A percentile compares a stretch with the other conserved stretches of the same genome.
These are phyloP conservation scores for Monarda citriodora DNA, from an alignment of 305 asterid genomes.

Conservation along the genomic window DNA sequence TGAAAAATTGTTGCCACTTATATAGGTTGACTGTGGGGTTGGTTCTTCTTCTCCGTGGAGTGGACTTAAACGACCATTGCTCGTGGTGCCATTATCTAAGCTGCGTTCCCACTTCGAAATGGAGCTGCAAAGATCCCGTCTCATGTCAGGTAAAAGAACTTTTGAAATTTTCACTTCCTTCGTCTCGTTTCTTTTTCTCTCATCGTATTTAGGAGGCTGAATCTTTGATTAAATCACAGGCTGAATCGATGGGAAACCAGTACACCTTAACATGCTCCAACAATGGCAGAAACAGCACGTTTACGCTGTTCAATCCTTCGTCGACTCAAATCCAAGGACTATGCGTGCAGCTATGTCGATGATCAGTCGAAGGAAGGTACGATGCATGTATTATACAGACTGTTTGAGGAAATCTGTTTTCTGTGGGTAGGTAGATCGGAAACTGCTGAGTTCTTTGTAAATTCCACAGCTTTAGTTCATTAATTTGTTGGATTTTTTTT, in stretches of 20 bases:
- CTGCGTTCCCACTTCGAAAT: slow-evolving; percentile 56
- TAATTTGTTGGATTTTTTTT: slow-evolving; percentile 3
- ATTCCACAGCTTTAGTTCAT: neutral
- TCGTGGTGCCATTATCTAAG: slow-evolving; percentile 65
- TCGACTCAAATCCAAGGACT: slow-evolving; percentile 58
- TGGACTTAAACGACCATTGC: slow-evolving; percentile 50
- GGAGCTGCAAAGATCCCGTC: slow-evolving; percentile 49
- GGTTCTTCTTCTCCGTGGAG: slow-evolving; percentile 49
- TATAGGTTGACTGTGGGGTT: slow-evolving; percentile 40
- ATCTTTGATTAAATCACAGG: slow-evolving; percentile 18
- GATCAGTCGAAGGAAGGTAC: slow-evolving; percentile 20
- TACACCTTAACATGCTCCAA: slow-evolving; percentile 52
- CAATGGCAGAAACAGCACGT: slow-evolving; percentile 40
- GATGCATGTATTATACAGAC: slow-evolving; percentile 3
- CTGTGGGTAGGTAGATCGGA: slow-evolving; percentile 20
- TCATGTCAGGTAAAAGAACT: slow-evolving; percentile 39
- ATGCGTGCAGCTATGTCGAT: slow-evolving; percentile 72
- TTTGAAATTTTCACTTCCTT: neutral
- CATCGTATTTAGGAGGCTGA: neutral
- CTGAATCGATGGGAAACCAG: slow-evolving; percentile 37
- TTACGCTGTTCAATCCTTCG: slow-evolving; percentile 40
- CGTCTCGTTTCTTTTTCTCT: neutral
- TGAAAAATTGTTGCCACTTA: neutral
- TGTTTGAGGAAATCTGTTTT: neutral
- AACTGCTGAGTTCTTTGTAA: slow-evolving; percentile 18